Conservation (phyloP, 108 stramenopile genomes). For the Ochromonas danica region DNA sequence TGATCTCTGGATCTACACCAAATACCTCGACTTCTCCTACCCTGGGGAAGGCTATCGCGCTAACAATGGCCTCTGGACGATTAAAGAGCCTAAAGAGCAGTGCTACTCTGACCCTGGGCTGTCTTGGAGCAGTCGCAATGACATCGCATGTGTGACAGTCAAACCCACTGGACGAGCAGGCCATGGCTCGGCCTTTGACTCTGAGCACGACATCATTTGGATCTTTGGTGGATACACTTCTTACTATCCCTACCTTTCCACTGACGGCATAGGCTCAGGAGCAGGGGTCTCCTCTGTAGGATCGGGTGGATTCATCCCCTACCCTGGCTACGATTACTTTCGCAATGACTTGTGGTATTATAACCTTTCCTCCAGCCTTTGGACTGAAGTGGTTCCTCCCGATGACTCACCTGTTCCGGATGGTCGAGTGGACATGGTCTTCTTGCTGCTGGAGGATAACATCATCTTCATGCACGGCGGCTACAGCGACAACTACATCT, state of each 20-base stretch:
- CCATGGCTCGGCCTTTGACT: constrained; percentile 64
- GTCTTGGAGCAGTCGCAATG: constrained; percentile 64
- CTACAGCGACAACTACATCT: constrained; percentile 66
- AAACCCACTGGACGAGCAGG: constrained; percentile 70
- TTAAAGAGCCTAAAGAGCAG: constrained; percentile 44
- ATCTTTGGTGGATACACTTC: constrained; percentile 74
- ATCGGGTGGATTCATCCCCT: constrained; percentile 51
- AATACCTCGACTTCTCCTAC: constrained; percentile 20
- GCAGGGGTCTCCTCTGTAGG: constrained; percentile 32
- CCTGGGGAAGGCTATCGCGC: background rate
- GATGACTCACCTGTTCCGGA: constrained; percentile 35
- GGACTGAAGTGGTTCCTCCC: constrained; percentile 54
- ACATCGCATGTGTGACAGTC: constrained; percentile 56
- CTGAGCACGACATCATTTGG: constrained; percentile 61
- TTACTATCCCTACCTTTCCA: constrained; percentile 70
- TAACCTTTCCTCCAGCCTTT: constrained; percentile 56
- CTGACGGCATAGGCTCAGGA: constrained; percentile 56
- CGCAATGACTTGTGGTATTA: constrained; percentile 74
- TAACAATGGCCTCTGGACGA: constrained; percentile 47
- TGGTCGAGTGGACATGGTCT: constrained; percentile 48
- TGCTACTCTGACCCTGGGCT: constrained; percentile 60
- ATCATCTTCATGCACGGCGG: constrained; percentile 47
- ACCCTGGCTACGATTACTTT: constrained; percentile 64
- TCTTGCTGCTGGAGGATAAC: constrained; percentile 10
- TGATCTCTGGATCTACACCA: constrained; percentile 69